Conservation (phyloP, 148 eudicot species). For the Amaranthus palmeri region DNA sequence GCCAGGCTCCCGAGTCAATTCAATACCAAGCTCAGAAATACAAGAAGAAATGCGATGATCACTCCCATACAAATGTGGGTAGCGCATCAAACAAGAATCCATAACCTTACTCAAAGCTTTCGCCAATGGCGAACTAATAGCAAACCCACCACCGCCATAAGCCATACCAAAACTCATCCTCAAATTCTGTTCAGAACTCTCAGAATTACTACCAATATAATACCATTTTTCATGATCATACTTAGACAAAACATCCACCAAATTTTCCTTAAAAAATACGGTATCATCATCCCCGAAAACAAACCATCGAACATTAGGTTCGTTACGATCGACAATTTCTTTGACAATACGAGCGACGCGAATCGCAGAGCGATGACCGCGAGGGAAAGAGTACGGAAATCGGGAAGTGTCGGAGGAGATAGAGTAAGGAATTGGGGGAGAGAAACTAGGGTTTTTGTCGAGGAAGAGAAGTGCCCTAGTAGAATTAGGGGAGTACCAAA, state of each 20-base stretch:
- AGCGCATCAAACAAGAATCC: conserved; percentile 64
- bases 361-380: conserved; percentile 47
- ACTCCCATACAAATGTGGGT: conserved; percentile 71
- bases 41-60: conserved; percentile 65
- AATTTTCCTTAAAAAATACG: conserved; percentile 45
- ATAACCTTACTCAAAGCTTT: conserved; percentile 54
- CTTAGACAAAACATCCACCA: conserved; percentile 37
- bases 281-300: conserved; percentile 79
- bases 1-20: conserved; percentile 60
- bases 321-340: conserved; percentile 36
- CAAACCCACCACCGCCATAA: conserved; percentile 80
- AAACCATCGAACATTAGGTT: conserved; percentile 42
- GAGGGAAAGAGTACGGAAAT: conserved; percentile 48
- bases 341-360: conserved; percentile 63
- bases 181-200: conserved; percentile 44
- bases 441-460: conserved; percentile 26
- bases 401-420: conserved; percentile 32
- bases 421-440: conserved; percentile 21
- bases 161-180: conserved; percentile 56
- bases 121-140: conserved; percentile 50
- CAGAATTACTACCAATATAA: conserved; percentile 57
- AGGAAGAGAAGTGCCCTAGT: conserved; percentile 54
- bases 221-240: conserved; percentile 55
- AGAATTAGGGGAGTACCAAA: conserved; percentile 42
- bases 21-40: conserved; percentile 67